phyloP scores from a whole-genome alignment of 208 protist genomes.

The Trypanosoma boissoni region DNA sequence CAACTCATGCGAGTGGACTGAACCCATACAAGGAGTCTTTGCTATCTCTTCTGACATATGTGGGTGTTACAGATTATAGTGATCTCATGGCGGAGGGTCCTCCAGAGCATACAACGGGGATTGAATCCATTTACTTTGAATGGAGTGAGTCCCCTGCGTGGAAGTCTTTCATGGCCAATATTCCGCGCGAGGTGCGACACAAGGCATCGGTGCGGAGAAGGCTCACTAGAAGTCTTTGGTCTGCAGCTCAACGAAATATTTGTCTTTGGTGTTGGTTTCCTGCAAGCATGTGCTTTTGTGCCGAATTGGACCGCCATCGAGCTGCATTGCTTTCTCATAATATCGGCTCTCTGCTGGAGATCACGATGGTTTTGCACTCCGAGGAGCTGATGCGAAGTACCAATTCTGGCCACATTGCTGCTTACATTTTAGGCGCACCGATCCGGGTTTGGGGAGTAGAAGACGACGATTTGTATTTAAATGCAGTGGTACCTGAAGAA shows the following conservation, averaged over 20 bases:
- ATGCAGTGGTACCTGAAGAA: slow-evolving; percentile 7
- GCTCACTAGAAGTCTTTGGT: slow-evolving; percentile 50
- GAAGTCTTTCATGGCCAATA: slow-evolving; percentile 46
- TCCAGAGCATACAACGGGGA: slow-evolving; percentile 9
- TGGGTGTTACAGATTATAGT: slow-evolving; percentile 60
- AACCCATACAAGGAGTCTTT: slow-evolving; percentile 69
- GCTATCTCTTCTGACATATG: slow-evolving; percentile 41
- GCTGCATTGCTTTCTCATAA: slow-evolving; percentile 25
- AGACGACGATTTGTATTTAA: slow-evolving; percentile 55
- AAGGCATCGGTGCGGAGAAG: slow-evolving; percentile 51
- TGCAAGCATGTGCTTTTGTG: slow-evolving; percentile 57
- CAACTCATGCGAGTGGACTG: too few relatives aligned
- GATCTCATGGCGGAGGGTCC: slow-evolving; percentile 5
- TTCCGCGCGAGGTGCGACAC: slow-evolving; percentile 34
- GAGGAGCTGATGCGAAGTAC: slow-evolving; percentile 83
- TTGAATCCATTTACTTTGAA: slow-evolving; percentile 53
- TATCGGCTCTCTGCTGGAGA: slow-evolving; percentile 26
- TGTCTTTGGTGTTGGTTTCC: slow-evolving; percentile 86
- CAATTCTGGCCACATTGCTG: slow-evolving; percentile 82
- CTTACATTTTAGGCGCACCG: slow-evolving; percentile 62
- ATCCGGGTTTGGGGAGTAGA: slow-evolving; percentile 71
- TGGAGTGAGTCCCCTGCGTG: slow-evolving; percentile 64
- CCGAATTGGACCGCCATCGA: slow-evolving; percentile 40
- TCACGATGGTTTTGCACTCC: slow-evolving; percentile 76
- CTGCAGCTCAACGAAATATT: slow-evolving; percentile 32